These are phyloP conservation scores for Parastagonospora nodorum DNA, from an alignment of 2,329 filamentous ascomycete genomes.

Conservation along the genomic window DNA sequence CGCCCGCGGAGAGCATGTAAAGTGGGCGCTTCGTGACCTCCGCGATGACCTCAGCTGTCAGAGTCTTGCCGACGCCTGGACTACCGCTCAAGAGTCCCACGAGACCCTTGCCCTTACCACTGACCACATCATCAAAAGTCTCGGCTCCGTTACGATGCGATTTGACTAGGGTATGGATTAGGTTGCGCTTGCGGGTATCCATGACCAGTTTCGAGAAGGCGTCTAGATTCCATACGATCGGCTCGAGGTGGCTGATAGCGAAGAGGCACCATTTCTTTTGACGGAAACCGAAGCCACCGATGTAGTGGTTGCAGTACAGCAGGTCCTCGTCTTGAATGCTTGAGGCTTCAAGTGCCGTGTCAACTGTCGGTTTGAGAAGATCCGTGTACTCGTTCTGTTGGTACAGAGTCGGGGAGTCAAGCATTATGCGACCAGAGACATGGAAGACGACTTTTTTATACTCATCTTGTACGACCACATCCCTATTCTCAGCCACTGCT, in stretches of 20 bases:
- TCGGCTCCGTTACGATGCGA: slow-evolving; percentile 61
- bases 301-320: slow-evolving; percentile 17
- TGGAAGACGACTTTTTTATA: slow-evolving; percentile 6
- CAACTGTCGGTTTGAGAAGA: slow-evolving; percentile 8
- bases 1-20: slow-evolving; percentile 79
- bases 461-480: slow-evolving; percentile 1
- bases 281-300: slow-evolving; percentile 17
- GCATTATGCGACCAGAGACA: slow-evolving; percentile 14
- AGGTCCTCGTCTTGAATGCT: slow-evolving; percentile 55
- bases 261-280: slow-evolving; percentile 28
- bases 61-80: slow-evolving; percentile 27
- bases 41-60: slow-evolving; percentile 21
- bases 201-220: slow-evolving; percentile 50
- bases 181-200: slow-evolving; percentile 17
- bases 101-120: slow-evolving; percentile 44
- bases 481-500: not conserved
- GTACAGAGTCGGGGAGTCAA: slow-evolving; percentile 9
- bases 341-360: slow-evolving; percentile 31
- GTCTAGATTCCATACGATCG: slow-evolving; percentile 50
- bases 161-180: slow-evolving; percentile 67
- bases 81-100: slow-evolving; percentile 25
- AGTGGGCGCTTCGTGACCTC: slow-evolving; percentile 13
- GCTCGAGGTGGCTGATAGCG: slow-evolving; percentile 45
- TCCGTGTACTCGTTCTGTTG: slow-evolving; percentile 17
- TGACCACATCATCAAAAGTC: slow-evolving; percentile 50